These are phyloP conservation scores for Aspergillus arachidicola DNA, from an alignment of 2,329 filamentous ascomycete species.

Conservation along the genomic window DNA sequence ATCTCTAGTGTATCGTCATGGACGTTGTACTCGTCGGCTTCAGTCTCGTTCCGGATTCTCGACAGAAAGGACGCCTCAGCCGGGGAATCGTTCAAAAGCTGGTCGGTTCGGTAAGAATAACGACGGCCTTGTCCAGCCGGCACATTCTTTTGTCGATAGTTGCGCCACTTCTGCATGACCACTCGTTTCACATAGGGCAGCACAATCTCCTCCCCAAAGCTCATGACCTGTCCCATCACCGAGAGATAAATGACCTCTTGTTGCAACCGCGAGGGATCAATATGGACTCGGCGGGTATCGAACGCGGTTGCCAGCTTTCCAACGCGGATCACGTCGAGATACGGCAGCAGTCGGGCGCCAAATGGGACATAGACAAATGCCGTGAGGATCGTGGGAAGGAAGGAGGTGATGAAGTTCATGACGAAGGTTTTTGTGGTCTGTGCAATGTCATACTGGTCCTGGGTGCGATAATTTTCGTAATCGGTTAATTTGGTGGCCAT, in stretches of 20 bases:
- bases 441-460: constrained; percentile 78
- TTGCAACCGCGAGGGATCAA: constrained; percentile 80
- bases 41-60: constrained; percentile 79
- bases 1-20: constrained; percentile 90
- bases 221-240: constrained; percentile 89
- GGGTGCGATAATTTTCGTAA: constrained; percentile 89
- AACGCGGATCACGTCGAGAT: constrained; percentile 78
- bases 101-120: constrained; percentile 45
- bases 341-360: constrained; percentile 77
- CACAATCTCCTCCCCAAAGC: constrained; percentile 79
- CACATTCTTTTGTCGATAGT: constrained; percentile 27
- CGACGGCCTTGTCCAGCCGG: constrained; percentile 37
- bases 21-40: constrained; percentile 84
- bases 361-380: constrained; percentile 96
- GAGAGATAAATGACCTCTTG: constrained; percentile 96
- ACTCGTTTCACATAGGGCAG: constrained; percentile 83
- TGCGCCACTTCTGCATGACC: constrained; percentile 69
- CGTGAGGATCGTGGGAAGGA: constrained; percentile 87
- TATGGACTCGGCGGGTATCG: constrained; percentile 61
- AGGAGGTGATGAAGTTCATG: constrained; percentile 94
- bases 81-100: constrained; percentile 63
- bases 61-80: constrained; percentile 81
- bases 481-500: constrained; percentile 78
- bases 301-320: constrained; percentile 42
- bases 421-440: constrained; percentile 93